Conservation (phyloP, 2,329 filamentous ascomycete species). For the Fusarium sterilihyphosum region DNA sequence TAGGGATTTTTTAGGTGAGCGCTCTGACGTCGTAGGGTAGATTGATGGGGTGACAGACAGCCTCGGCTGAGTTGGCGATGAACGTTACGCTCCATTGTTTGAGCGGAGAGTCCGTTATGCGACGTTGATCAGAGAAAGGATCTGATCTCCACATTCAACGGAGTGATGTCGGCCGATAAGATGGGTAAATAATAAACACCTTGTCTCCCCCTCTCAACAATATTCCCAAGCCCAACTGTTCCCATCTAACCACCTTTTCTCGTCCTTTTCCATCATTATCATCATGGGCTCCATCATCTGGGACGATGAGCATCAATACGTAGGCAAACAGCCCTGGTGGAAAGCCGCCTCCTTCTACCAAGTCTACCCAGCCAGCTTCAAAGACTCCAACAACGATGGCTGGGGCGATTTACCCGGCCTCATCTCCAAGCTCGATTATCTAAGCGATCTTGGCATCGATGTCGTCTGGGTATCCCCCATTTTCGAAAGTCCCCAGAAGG, state of each 20-base stretch:
- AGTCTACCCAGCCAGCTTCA: slow-evolving; percentile 68
- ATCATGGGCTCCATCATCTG: slow-evolving; percentile 49
- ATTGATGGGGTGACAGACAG: neutral
- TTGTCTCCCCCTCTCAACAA: slow-evolving; percentile 3
- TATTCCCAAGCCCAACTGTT: too few species aligned
- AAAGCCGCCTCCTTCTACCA: slow-evolving; percentile 60
- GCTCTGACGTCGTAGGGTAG: neutral
- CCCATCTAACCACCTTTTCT: neutral
- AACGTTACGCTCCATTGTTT: neutral
- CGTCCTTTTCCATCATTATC: neutral
- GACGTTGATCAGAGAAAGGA: neutral
- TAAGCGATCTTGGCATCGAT: slow-evolving; percentile 69
- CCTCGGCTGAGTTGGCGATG: neutral
- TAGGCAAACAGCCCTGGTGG: slow-evolving; percentile 55
- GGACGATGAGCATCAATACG: slow-evolving; percentile 45
- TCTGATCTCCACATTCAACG: slow-evolving; percentile 8
- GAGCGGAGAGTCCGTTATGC: slow-evolving; percentile 3
- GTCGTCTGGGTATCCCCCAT: slow-evolving; percentile 68
- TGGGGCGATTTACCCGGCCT: slow-evolving; percentile 74
- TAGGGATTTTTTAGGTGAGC: neutral
- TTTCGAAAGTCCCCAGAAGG: slow-evolving; percentile 67
- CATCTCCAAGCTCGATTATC: slow-evolving; percentile 71
- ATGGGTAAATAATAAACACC: slow-evolving; percentile 7
- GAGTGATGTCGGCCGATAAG: neutral
- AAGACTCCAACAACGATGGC: slow-evolving; percentile 67